Conservation (phyloP, 2,329 filamentous ascomycete species). For the Lachnellula suecica region DNA sequence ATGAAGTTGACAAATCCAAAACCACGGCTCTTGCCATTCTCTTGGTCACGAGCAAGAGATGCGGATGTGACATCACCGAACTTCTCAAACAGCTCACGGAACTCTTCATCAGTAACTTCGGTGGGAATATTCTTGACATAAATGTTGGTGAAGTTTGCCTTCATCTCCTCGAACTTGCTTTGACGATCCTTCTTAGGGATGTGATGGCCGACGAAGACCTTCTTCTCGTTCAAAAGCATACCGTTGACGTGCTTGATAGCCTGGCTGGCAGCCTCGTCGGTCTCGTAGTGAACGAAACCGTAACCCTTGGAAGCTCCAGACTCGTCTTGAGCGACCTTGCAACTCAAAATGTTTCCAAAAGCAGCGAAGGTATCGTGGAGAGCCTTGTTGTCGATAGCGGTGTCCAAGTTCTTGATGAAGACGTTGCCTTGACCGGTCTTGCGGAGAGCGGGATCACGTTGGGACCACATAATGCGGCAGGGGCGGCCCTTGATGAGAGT, state of each 20-base stretch:
- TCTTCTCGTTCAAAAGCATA: conserved; percentile 99
- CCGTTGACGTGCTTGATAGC: conserved; percentile 99
- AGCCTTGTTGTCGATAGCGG: conserved; percentile 99
- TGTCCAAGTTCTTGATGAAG: conserved; percentile 99
- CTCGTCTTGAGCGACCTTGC: conserved; percentile 99
- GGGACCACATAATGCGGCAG: conserved; percentile 99
- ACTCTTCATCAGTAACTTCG: conserved; percentile 89
- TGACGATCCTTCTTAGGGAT: conserved; percentile 99
- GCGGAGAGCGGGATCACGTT: conserved; percentile 97
- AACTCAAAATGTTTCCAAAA: conserved; percentile 98
- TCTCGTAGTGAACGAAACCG: conserved; percentile 99
- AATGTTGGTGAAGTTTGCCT: conserved; percentile 99
- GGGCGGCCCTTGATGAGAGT: conserved; percentile 98
- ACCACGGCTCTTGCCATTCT: conserved; percentile 85
- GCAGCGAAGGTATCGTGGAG: conserved; percentile 98
- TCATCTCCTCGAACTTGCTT: conserved; percentile 99
- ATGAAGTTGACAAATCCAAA: conserved; percentile 97
- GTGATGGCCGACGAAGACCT: conserved; percentile 98
- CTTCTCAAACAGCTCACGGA: conserved; percentile 88
- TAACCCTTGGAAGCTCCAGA: conserved; percentile 96
- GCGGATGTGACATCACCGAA: conserved; percentile 95
- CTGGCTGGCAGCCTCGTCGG: conserved; percentile 91
- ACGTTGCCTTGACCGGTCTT: conserved; percentile 99
- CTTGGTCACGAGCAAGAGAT: conserved; percentile 82
- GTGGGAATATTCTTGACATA: conserved; percentile 97